These are phyloP conservation scores for Talaromyces nanjingensis DNA, from an alignment of 495 filamentous ascomycete genomes.

Conservation along the genomic window DNA sequence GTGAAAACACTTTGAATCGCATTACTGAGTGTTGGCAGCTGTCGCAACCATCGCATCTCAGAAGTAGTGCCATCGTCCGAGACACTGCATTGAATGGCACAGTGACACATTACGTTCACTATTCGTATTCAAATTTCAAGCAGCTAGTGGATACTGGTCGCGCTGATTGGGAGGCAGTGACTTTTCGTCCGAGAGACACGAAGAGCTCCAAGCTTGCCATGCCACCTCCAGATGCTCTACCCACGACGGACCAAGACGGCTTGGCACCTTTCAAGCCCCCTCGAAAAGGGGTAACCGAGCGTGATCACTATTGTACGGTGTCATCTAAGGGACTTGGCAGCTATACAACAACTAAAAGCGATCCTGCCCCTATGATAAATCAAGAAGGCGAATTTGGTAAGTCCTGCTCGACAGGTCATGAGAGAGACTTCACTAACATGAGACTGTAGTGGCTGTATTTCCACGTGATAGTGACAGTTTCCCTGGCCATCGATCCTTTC, in stretches of 20 bases:
- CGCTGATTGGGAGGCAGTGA: slow-evolving; percentile 53
- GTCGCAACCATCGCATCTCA: slow-evolving; percentile 57
- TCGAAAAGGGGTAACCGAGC: not conserved
- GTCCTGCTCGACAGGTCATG: not conserved
- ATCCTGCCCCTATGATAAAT: not conserved
- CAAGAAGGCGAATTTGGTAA: not conserved
- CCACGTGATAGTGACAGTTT: not conserved
- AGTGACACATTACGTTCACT: slow-evolving; percentile 51
- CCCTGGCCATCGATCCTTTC: not conserved
- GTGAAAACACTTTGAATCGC: slow-evolving; percentile 49
- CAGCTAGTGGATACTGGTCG: slow-evolving; percentile 49
- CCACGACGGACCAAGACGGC: slow-evolving; percentile 47
- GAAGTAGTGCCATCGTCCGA: slow-evolving; percentile 55
- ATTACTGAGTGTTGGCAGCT: slow-evolving; percentile 53
- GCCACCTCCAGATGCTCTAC: slow-evolving; percentile 28
- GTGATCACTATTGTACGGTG: slow-evolving; percentile 4
- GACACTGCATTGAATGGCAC: slow-evolving; percentile 50
- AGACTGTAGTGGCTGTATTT: slow-evolving; percentile 3
- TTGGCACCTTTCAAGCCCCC: slow-evolving; percentile 19
- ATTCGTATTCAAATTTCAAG: slow-evolving; percentile 48
- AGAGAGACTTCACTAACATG: not conserved
- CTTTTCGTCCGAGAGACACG: slow-evolving; percentile 30
- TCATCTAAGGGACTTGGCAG: not conserved
- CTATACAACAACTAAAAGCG: slow-evolving; percentile 8
- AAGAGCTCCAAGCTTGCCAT: slow-evolving; percentile 23